Conservation (phyloP, 441 rosid species). For the Pelargonium cotyledonis region DNA sequence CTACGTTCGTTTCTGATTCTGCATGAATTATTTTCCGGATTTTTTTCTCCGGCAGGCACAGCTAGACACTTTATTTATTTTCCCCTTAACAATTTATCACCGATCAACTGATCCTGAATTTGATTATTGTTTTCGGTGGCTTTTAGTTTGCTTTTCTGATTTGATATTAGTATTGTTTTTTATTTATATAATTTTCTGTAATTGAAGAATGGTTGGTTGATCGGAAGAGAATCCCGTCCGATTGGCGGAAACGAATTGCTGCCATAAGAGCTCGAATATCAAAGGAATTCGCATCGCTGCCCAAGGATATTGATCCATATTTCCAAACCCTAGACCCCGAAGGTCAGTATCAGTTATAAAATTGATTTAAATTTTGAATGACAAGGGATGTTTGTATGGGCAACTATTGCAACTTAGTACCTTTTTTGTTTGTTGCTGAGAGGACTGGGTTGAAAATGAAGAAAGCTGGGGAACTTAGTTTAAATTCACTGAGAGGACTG, state of each 20-base stretch:
- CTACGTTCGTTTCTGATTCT: background rate
- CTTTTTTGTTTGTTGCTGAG: too few species aligned
- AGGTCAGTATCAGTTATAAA: conserved; percentile 33
- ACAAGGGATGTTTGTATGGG: background rate
- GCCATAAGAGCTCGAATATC: conserved; percentile 59
- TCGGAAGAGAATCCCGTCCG: conserved; percentile 85
- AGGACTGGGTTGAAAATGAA: too few species aligned
- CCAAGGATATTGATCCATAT: conserved; percentile 72
- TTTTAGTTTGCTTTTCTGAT: conserved; percentile 6
- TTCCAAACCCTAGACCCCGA: conserved; percentile 71
- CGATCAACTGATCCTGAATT: conserved; percentile 1
- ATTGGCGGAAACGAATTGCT: conserved; percentile 76
- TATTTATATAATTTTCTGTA: conserved; percentile 8
- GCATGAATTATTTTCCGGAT: background rate
- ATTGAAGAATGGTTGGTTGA: conserved; percentile 89
- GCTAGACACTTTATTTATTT: background rate
- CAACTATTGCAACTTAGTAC: too few species aligned
- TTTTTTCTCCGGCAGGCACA: background rate
- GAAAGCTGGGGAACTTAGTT: too few species aligned
- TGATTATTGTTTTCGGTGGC: conserved; percentile 3
- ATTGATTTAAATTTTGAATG: background rate
- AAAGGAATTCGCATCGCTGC: conserved; percentile 68
- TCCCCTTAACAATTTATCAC: background rate
- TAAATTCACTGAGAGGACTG: too few species aligned
- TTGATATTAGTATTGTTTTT: background rate